phyloP scores from a whole-genome alignment of 1,139 yeast genomes.

The Candida sanyaensis region DNA sequence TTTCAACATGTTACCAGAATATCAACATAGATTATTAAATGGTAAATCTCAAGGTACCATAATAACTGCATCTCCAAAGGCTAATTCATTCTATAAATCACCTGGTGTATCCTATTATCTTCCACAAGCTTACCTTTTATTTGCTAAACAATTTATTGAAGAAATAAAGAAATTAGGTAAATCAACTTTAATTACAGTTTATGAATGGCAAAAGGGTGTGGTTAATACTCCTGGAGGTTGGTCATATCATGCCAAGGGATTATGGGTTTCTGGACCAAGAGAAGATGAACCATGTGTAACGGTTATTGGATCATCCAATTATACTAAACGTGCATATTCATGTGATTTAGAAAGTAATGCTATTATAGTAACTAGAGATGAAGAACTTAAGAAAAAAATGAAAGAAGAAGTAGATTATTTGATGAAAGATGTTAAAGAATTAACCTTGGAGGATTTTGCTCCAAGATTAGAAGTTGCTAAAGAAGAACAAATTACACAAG shows the following conservation, averaged over 20 bases:
- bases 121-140: constrained; percentile 84
- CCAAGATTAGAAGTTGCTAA: constrained; percentile 24
- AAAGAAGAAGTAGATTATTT: constrained; percentile 64
- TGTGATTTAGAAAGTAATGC: constrained; percentile 90
- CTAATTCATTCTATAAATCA: constrained; percentile 90
- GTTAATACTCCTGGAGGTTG: constrained; percentile 86
- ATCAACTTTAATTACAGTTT: constrained; percentile 51
- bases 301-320: constrained; percentile 89
- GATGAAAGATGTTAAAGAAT: constrained; percentile 49
- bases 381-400: constrained; percentile 58
- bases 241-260: constrained; percentile 99
- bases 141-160: constrained; percentile 69
- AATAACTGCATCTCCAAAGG: constrained; percentile 88
- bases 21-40: constrained; percentile 58
- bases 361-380: constrained; percentile 70
- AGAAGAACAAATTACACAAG: constrained; percentile 16
- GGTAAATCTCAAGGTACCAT: constrained; percentile 69
- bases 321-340: constrained; percentile 86
- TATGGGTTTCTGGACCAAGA: constrained; percentile 75
- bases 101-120: constrained; percentile 78
- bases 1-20: constrained; percentile 84
- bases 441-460: constrained; percentile 61
- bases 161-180: constrained; percentile 50
- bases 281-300: constrained; percentile 68
- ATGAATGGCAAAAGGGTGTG: constrained; percentile 86